phyloP scores from a whole-genome alignment of 495 filamentous ascomycete species.

The Geopyxis carbonaria region DNA sequence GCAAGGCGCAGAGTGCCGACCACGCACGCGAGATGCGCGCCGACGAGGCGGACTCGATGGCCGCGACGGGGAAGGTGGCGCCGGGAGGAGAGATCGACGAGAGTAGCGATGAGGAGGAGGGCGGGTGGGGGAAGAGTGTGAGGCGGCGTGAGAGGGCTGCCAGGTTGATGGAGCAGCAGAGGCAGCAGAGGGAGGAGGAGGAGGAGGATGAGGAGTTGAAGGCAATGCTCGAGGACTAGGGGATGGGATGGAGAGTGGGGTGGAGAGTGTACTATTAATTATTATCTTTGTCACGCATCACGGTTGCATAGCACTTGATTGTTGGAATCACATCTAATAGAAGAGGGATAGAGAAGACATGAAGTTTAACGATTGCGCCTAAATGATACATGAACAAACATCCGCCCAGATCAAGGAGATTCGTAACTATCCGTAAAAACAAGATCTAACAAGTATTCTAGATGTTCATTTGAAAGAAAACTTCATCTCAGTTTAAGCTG shows the following conservation, averaged over 20 bases:
- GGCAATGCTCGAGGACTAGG: constrained; percentile 18
- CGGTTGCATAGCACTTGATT: too few relatives aligned
- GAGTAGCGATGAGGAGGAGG: constrained; percentile 5
- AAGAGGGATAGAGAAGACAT: too few relatives aligned
- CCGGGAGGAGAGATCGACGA: constrained; percentile 41
- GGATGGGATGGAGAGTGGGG: neutral
- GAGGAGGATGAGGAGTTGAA: constrained; percentile 32
- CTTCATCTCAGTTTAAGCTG: too few relatives aligned
- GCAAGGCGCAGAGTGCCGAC: constrained; percentile 53
- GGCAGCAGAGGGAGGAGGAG: constrained; percentile 16
- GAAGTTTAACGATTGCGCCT: too few relatives aligned
- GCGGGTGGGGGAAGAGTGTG: constrained; percentile 15
- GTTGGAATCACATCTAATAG: too few relatives aligned
- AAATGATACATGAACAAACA: too few relatives aligned
- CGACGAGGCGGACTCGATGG: constrained; percentile 51
- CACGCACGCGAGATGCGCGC: constrained; percentile 51
- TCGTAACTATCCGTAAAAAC: too few relatives aligned
- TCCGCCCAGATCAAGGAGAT: too few relatives aligned
- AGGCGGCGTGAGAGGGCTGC: neutral
- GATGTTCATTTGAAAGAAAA: too few relatives aligned
- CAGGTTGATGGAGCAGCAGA: constrained; percentile 25
- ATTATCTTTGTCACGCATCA: too few relatives aligned
- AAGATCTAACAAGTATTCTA: too few relatives aligned
- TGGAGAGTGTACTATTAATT: too few relatives aligned
- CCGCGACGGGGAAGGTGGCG: constrained; percentile 43